A percentile compares a stretch with the other conserved stretches of the same genome.
phyloP scores from a whole-genome alignment of 768 basidiomycete genomes.

The Ramaria sp. region DNA sequence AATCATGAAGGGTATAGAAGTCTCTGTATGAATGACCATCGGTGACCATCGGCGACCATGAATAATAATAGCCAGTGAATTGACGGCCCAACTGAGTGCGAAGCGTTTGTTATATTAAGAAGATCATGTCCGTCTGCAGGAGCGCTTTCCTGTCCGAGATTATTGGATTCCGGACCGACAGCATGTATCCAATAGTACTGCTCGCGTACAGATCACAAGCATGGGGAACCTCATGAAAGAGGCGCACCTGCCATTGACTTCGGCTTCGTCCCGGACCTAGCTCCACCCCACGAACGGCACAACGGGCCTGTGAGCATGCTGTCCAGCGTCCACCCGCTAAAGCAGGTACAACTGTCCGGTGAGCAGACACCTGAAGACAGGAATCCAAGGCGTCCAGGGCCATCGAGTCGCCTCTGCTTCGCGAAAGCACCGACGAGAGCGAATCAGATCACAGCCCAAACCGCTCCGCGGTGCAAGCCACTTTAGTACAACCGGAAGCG shows the following conservation, averaged over 20 bases:
- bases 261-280: no score
- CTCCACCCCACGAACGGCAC: no score
- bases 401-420: no score
- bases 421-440: no score
- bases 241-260: no score
- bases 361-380: no score
- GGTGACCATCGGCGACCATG: background rate
- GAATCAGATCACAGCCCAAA: no score
- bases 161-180: background rate
- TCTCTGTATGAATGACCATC: background rate
- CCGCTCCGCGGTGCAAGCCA: no score
- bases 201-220: background rate
- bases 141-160: background rate
- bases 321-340: no score
- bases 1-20: background rate
- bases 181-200: background rate
- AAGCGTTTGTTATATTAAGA: background rate
- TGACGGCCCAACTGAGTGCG: background rate
- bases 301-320: no score
- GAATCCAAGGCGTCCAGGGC: no score
- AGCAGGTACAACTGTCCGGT: no score
- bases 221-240: background rate
- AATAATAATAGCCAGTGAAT: background rate
- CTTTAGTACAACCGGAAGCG: background rate
- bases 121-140: background rate